phyloP scores from a whole-genome alignment of 768 basidiomycete genomes.

The Daedaleopsis sinensis region DNA sequence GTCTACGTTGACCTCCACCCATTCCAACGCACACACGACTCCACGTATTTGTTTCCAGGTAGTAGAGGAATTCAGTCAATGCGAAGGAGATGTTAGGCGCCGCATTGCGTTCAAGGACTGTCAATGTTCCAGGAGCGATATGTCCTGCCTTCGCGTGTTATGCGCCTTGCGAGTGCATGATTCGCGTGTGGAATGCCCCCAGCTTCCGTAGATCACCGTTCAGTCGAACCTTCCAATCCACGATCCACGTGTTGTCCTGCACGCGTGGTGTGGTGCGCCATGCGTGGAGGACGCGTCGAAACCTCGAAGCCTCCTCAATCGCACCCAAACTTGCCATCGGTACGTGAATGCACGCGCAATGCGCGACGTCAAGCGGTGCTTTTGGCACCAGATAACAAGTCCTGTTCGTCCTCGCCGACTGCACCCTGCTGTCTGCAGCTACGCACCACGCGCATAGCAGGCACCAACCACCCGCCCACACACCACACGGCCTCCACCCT shows the following conservation, averaged over 20 bases:
- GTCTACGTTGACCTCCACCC: no score
- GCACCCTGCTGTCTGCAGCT: background rate
- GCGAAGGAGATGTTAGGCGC: no score
- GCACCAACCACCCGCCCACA: background rate
- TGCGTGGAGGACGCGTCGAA: background rate
- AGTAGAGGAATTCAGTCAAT: no score
- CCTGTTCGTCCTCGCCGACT: background rate
- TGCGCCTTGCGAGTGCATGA: background rate
- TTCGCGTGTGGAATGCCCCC: background rate
- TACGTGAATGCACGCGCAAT: background rate
- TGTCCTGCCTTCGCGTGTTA: no score
- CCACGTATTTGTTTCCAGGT: no score
- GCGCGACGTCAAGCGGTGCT: background rate
- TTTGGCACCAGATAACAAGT: background rate
- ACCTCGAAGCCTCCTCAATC: background rate
- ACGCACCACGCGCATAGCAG: conserved; percentile 12
- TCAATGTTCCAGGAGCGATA: no score
- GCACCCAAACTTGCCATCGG: background rate
- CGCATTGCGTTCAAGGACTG: no score
- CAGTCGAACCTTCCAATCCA: background rate
- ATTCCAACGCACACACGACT: no score
- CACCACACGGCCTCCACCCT: conserved; percentile 13
- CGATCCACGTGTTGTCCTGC: conserved; percentile 1
- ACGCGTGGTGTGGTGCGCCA: background rate
- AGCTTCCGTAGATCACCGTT: background rate